phyloP scores from a whole-genome alignment of 768 basidiomycete species.

The Suillus brevipes region DNA sequence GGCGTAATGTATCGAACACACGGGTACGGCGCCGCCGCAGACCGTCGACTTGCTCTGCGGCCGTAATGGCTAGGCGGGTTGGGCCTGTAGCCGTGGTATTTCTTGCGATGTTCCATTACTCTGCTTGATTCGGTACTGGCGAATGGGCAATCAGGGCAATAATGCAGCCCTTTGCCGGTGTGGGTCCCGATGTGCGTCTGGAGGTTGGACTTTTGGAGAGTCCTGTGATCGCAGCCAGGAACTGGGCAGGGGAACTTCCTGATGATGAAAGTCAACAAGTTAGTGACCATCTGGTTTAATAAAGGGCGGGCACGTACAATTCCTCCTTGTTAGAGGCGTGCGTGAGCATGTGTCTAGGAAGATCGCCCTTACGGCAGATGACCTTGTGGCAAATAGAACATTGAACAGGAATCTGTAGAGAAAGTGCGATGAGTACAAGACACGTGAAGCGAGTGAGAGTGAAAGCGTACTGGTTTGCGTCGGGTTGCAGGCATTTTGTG shows the following conservation, averaged over 20 bases:
- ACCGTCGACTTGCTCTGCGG: neutral
- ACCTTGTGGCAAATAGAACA: conserved; percentile 19
- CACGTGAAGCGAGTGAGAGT: neutral
- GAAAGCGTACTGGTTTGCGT: conserved; percentile 10
- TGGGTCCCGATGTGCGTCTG: conserved; percentile 29
- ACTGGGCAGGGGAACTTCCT: conserved; percentile 28
- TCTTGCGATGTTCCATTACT: conserved; percentile 24
- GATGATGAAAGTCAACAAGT: conserved; percentile 5
- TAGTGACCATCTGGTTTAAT: neutral
- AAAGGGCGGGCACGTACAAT: conserved; percentile 17
- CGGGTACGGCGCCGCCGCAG: conserved; percentile 10
- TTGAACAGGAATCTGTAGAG: conserved; percentile 7
- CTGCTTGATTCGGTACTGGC: conserved; percentile 22
- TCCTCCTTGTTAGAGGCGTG: conserved; percentile 26
- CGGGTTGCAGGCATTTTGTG: conserved; percentile 11
- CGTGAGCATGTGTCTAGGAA: conserved; percentile 27
- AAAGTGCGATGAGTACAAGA: neutral
- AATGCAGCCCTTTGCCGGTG: conserved; percentile 9
- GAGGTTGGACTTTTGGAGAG: conserved; percentile 30
- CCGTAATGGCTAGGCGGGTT: neutral
- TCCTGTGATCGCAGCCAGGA: neutral
- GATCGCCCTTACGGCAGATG: conserved; percentile 27
- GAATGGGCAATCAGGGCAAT: conserved; percentile 23
- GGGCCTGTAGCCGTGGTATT: conserved; percentile 19
- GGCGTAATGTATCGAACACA: neutral